A percentile compares a stretch with the other conserved stretches of the same genome.
Evolutionary conservation across 345 rosid species (phyloP).

Genomic region (Isatis tinctoria): DNA sequence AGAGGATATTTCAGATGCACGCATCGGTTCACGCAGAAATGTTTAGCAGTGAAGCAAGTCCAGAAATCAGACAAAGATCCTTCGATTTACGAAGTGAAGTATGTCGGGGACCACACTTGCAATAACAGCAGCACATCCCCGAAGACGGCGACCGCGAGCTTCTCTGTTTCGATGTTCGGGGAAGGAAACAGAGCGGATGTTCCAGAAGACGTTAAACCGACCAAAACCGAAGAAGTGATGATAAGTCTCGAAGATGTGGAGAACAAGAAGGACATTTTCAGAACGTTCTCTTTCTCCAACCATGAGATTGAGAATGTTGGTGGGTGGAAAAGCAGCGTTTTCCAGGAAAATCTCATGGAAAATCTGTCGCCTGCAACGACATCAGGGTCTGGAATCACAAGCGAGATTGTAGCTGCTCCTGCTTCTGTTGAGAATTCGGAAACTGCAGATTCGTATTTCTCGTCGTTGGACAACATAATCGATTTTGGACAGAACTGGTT

Average conservation of each 20-base stretch:
- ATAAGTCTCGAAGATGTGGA: slow-evolving; percentile 18
- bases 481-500: slow-evolving; percentile 44
- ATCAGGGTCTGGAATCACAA: slow-evolving; percentile 27
- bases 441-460: slow-evolving; percentile 43
- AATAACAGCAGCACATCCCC: slow-evolving; percentile 3
- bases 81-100: slow-evolving; percentile 49
- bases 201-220: slow-evolving; percentile 25
- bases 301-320: slow-evolving; percentile 7
- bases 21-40: slow-evolving; percentile 52
- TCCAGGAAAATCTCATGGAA: slow-evolving; percentile 7
- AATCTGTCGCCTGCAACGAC: slow-evolving; percentile 24
- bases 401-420: slow-evolving; percentile 15
- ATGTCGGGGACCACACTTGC: slow-evolving; percentile 73
- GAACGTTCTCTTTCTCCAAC: slow-evolving; percentile 27
- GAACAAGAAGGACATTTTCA: slow-evolving; percentile 22
- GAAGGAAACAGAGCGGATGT: slow-evolving; percentile 18
- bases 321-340: slow-evolving; percentile 17
- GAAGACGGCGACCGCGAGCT: background rate
- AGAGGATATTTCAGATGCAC: slow-evolving; percentile 94
- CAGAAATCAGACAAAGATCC: slow-evolving; percentile 80
- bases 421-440: slow-evolving; percentile 39
- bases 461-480: slow-evolving; percentile 27
- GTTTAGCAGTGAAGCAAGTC: slow-evolving; percentile 84
- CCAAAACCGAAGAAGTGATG: slow-evolving; percentile 23
- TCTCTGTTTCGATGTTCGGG: slow-evolving; percentile 16